A percentile compares a stretch with the other conserved stretches of the same genome.
Conservation (phyloP, 2,329 filamentous ascomycete species). For the Orbilia blumenaviensis region DNA sequence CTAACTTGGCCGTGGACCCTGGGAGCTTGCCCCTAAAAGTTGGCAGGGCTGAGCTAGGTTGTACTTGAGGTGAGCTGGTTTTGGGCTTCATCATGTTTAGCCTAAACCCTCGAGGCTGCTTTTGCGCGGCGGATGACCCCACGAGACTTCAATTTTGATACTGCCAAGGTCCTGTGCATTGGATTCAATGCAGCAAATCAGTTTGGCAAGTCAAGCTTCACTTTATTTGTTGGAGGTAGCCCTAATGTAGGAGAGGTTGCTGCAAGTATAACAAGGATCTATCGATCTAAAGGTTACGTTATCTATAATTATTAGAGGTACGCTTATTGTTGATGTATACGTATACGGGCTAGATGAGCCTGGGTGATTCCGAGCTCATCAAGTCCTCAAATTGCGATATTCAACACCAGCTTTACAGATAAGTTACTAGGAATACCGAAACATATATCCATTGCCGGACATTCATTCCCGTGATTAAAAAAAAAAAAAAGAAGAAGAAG, state of each 20-base stretch:
- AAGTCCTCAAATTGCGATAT: neutral
- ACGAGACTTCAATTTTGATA: conserved; percentile 42
- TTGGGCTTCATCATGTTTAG: conserved; percentile 23
- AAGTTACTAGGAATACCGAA: neutral
- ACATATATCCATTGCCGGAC: conserved; percentile 19
- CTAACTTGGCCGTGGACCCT: conserved; percentile 6
- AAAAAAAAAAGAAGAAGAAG: too few species aligned
- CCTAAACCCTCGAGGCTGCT: conserved; percentile 22
- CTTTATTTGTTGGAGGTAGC: conserved; percentile 4
- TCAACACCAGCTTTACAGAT: neutral
- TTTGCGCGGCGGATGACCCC: conserved; percentile 29
- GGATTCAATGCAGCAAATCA: conserved; percentile 50
- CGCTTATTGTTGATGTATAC: too few species aligned
- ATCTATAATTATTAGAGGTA: too few species aligned
- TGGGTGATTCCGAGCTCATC: conserved; percentile 23
- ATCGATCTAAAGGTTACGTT: conserved; percentile 1
- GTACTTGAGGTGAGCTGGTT: conserved; percentile 40
- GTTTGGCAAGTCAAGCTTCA: conserved; percentile 38
- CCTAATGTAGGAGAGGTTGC: conserved; percentile 12
- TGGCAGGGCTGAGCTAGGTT: conserved; percentile 50
- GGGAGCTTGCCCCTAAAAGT: conserved; percentile 1
- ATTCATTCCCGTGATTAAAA: conserved; percentile 19
- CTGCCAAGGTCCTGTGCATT: conserved; percentile 44
- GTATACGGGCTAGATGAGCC: too few species aligned
- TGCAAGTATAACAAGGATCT: neutral